A percentile compares a stretch with the other conserved stretches of the same genome.
Conservation (phyloP, 345 rosid species). For the Euphorbia tirucalli region DNA sequence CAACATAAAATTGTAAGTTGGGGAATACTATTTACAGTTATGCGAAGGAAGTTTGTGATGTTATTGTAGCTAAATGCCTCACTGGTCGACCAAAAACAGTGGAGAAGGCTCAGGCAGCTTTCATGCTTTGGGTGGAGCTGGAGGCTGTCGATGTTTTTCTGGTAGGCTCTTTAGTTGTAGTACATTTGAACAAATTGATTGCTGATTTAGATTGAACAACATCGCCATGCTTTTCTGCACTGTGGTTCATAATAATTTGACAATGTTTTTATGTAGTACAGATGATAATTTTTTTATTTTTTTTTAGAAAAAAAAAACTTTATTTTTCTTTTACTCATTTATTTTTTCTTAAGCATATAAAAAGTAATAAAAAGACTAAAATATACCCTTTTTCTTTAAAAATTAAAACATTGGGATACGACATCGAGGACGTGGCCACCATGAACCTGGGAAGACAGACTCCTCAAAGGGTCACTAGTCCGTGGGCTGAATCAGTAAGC, state of each 20-base stretch:
- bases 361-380: no score
- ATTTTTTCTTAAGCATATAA: no score
- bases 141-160: slow-evolving; percentile 88
- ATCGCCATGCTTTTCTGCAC: background rate
- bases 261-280: background rate
- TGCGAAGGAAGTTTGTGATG: slow-evolving; percentile 93
- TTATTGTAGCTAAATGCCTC: slow-evolving; percentile 82
- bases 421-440: no score
- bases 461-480: no score
- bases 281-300: no score
- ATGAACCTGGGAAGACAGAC: no score
- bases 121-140: slow-evolving; percentile 96
- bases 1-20: background rate
- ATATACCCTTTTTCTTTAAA: no score
- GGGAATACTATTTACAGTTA: slow-evolving; percentile 40
- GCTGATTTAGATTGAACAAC: background rate
- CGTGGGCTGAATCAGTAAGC: no score
- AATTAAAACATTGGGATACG: no score
- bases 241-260: background rate
- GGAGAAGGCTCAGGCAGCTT: slow-evolving; percentile 85
- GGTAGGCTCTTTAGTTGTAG: slow-evolving; percentile 42
- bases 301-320: no score
- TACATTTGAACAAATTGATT: background rate
- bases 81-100: slow-evolving; percentile 95
- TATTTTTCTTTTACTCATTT: no score